A percentile compares a stretch with the other conserved stretches of the same genome.
Conservation (phyloP, 768 basidiomycete species). For the Tylopilus subfusipes region DNA sequence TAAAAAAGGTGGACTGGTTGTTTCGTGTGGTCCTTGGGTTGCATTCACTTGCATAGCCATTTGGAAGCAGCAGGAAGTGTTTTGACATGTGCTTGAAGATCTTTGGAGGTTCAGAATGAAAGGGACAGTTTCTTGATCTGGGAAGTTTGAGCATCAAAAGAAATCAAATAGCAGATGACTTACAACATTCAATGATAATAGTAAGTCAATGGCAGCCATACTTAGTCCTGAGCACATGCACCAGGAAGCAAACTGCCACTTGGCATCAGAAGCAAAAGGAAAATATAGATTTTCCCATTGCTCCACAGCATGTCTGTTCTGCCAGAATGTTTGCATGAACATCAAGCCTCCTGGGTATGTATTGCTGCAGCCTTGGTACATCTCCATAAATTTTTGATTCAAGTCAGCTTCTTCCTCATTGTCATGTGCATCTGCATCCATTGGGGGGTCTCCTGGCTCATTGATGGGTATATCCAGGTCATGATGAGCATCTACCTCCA, state of each 20-base stretch:
- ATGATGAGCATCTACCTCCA: too few relatives aligned
- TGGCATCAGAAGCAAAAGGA: neutral
- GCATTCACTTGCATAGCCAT: neutral
- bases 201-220: neutral
- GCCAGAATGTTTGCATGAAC: slow-evolving; percentile 3
- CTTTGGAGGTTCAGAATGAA: neutral
- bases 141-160: neutral
- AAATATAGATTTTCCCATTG: neutral
- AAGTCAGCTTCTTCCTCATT: neutral
- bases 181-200: neutral
- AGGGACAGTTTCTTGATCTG: neutral
- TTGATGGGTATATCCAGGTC: too few relatives aligned
- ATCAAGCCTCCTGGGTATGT: neutral
- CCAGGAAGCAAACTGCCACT: neutral
- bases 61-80: neutral
- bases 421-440: neutral
- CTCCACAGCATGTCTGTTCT: neutral
- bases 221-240: neutral
- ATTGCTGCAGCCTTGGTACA: neutral
- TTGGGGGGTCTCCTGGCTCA: too few relatives aligned
- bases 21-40: neutral
- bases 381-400: neutral
- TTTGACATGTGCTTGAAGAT: neutral
- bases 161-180: neutral
- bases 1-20: neutral